These are phyloP conservation scores for Voacanga thouarsii DNA, from an alignment of 257 asterid species.

Conservation along the genomic window DNA sequence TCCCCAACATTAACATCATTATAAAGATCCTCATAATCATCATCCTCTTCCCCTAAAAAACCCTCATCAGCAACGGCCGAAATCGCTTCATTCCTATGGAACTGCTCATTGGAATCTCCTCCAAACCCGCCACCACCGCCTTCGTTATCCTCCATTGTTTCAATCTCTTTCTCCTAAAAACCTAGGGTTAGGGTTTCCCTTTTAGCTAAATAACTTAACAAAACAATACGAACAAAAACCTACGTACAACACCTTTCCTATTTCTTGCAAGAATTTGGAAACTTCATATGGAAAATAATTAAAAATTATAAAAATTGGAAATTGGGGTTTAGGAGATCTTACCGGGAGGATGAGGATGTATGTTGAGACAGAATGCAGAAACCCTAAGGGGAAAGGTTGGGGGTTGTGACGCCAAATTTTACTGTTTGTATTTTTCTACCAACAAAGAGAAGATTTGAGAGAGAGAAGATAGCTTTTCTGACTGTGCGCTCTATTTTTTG, in stretches of 20 bases:
- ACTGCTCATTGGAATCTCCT: slow-evolving; percentile 61
- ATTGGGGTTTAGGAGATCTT: slow-evolving; percentile 5
- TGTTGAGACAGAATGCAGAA: background rate
- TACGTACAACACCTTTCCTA: background rate
- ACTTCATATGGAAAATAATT: background rate
- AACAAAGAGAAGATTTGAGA: background rate
- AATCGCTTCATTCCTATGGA: slow-evolving; percentile 72
- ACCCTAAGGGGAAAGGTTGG: slow-evolving; percentile 12
- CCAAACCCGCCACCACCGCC: slow-evolving; percentile 45
- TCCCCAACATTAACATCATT: slow-evolving; percentile 96
- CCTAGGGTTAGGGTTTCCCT: slow-evolving; percentile 21
- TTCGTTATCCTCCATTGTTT: slow-evolving; percentile 49
- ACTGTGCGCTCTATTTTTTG: background rate
- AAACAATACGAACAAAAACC: no score
- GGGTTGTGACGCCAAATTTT: background rate
- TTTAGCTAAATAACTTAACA: background rate
- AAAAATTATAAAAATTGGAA: background rate
- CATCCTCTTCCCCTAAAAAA: slow-evolving; percentile 73
- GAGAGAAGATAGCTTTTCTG: background rate
- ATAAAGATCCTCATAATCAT: slow-evolving; percentile 91
- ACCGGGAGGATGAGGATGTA: slow-evolving; percentile 3
- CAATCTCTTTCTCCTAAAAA: slow-evolving; percentile 19
- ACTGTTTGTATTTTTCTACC: background rate
- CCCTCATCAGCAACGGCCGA: slow-evolving; percentile 80
- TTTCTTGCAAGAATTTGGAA: background rate